Base-by-base conservation (phyloP, 2,329 filamentous ascomycete species). In the Lachnellula arida region DNA sequence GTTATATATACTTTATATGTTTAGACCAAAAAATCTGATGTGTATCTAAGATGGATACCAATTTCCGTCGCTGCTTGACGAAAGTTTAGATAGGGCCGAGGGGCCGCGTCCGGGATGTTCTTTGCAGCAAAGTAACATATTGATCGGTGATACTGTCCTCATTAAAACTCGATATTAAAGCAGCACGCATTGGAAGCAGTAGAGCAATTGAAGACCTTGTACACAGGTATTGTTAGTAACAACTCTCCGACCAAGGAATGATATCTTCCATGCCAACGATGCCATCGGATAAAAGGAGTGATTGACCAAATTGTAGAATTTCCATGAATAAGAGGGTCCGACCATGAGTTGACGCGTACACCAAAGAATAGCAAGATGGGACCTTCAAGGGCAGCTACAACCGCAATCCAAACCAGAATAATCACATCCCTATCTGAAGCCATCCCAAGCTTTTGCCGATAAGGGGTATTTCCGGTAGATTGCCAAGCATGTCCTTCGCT, bases 391-490 rank as follows among this genome's bases (percentile, higher is more conserved):
- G 43, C 8, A 46, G 22, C 11, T 25, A 46, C 19, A 14, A 32
- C 22, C 15, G 22, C 19, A 19, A 2, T 19, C 42, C 12, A 17
- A 11, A 15, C 7, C 25, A 47, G n/a, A 35, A 47, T 25, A 5
- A 8, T n/a, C 23, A 15, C 19, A 22, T 19, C n/a, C 44, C 15
- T 39, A 40, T 17, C 19, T 62, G 49, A 42, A 42, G 22, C 40
- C 14, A n/a, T 17, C 23, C 23, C n/a, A 40, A 28, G 51, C 43
- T 32, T 49, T 51, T 42, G 51, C 39, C 32, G 53, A 50, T 32
- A 34, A 46, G 35, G 53, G 49, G 51, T 47, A 57, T 55, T 51
- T 32, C 52, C 46, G 56, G 46, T 48, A 48, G 19, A 49, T 35
- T 8, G 23, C 11, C 25, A 14, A 23, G 23, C 22, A 47, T 5